Base-by-base conservation (phyloP, 2,329 filamentous ascomycete genomes). In the Amauroascus niger region DNA sequence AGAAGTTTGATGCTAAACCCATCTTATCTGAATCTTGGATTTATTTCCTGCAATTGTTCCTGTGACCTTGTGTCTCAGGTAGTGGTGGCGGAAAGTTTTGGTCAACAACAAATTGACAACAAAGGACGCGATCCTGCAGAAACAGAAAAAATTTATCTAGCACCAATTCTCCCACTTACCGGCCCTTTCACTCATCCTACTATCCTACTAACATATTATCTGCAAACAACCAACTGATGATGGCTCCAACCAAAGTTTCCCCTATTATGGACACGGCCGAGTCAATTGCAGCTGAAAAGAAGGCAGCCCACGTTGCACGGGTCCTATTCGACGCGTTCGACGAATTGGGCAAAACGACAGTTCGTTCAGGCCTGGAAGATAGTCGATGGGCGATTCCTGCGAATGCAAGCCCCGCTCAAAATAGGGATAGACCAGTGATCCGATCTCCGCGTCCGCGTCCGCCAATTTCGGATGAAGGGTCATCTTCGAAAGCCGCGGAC, bases 331-430 rank as follows among this genome's bases (percentile, higher is more conserved):
- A 53, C 13, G 40, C 40, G 16, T 53, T 56, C 39, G 26, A 22
- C 39, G 39, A 40, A 9, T 39, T 49, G 8, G 18, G 47, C 40
- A 33, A 52, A 22, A 40, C 26, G 6, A 45, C 46, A 3, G 6
- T 26, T 6, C 49, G 43, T 22, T 20, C 11, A 5, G 54, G 54
- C 8, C 22, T 55, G 14, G 47, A 51, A 16, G 53, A 47, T 9
- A 55, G 53, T 37, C 39, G 40, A 35, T 55, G 49, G 41, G 53
- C 53, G 14, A 18, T 44, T 18, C 37, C 39, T 8, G 30, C 39
- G n/a, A 28, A 26, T 5, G 24, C 14, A 8, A 26, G n/a, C 1
- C 30, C 45, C 2, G 4, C 11, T 49, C 13, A 13, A 41, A 41
- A 22, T 1, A 16, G 26, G 24, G 28, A n/a, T 13, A n/a, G n/a